These are phyloP conservation scores for Rhodotorula kratochvilovae DNA, from an alignment of 768 basidiomycete genomes.

Conservation along the genomic window DNA sequence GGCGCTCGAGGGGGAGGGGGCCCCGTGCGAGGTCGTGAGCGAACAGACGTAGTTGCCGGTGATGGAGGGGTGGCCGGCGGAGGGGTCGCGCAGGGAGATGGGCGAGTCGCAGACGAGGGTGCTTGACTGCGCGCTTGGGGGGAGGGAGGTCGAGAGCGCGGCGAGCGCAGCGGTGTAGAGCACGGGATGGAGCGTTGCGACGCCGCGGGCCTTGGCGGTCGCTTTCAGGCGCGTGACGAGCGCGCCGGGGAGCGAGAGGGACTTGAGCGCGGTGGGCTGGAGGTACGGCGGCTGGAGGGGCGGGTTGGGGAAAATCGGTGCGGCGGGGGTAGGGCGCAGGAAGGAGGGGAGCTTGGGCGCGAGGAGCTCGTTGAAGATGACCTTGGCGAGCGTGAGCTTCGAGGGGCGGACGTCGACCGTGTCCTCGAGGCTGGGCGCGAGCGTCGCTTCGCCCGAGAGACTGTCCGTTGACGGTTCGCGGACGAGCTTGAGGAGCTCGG, in stretches of 20 bases:
- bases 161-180: conserved; percentile 47
- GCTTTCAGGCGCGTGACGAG: background rate
- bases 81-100: conserved; percentile 2
- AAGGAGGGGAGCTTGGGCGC: conserved; percentile 23
- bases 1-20: conserved; percentile 51
- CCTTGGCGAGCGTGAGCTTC: background rate
- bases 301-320: conserved; percentile 64
- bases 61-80: background rate
- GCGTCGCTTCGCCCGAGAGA: no score
- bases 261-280: background rate
- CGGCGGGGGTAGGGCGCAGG: conserved; percentile 53
- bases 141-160: conserved; percentile 43
- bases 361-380: background rate
- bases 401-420: background rate
- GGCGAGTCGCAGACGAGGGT: conserved; percentile 1
- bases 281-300: conserved; percentile 66
- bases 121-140: no score
- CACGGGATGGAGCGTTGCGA: conserved; percentile 24
- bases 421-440: background rate
- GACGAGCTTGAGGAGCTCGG: conserved; percentile 3
- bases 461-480: background rate
- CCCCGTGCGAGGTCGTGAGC: conserved; percentile 47
- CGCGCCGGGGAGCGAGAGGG: background rate
- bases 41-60: conserved; percentile 19
- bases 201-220: background rate